Evolutionary conservation across 2,329 filamentous ascomycete species (phyloP), one percentile per base, ranked within the genome.

Genomic region (Exophiala mesophila): DNA sequence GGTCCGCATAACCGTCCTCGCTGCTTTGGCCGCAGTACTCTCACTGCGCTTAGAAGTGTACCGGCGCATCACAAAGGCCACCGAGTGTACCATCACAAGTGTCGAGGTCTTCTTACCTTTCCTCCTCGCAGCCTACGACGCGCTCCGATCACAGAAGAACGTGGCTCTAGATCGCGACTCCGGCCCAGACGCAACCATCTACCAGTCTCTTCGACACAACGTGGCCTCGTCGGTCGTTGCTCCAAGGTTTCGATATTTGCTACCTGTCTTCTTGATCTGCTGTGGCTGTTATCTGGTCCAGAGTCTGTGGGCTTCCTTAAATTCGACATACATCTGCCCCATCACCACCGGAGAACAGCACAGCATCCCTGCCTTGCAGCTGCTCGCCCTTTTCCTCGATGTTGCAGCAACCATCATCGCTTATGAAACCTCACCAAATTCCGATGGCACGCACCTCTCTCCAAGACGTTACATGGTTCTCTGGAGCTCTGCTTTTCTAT

Each of bases 281-380:
- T 31, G 65, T 5, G 65, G 67, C 5, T 65, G 66, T 4, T 55
- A 66, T 29, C 40, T 67, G 21, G 59, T 61, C 4, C 52, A 63
- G 10, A 57, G 58, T 2, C 57, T 68, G 12, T 56, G 61, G 5
- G 46, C 55, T 28, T 63, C 59, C 32, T 64, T 61, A 12, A 53
- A 57, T 29, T 72, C 71, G 12, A 73, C 70, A 3, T 71, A 71
- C 44, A 71, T 76, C 16, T 77, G 73, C 52, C 65, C 71, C 2
- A 56, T 64, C 8, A 54, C 60, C 2, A 59, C 63, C 20, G 50
- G 57, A 13, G 59, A 64, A 26, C 54, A 56, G 20, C 49, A 56
- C 37, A 53, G 56, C 7, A 53, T 71, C 5, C 65, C 62, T 5
- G 47, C 55, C 3, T 48, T 71, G 36, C 66, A 68, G 48, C 40